Conservation (phyloP, 1,139 yeast genomes). For the Nakaseomyces kungkrabaensis region DNA sequence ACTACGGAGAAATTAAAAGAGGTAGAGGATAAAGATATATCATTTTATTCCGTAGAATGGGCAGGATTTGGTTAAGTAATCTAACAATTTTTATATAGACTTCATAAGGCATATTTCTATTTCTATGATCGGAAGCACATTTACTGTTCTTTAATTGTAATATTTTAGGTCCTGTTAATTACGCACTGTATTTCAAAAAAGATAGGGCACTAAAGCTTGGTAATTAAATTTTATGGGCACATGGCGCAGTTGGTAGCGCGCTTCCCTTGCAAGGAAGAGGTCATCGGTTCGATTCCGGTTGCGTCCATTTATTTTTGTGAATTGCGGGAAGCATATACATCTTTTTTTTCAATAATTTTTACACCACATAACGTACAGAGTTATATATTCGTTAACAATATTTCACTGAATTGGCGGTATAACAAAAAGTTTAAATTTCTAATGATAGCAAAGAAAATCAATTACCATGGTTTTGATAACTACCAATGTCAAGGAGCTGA, state of each 20-base stretch:
- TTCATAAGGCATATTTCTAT: not conserved
- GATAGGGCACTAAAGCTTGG: too few species aligned
- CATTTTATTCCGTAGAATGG: conserved; percentile 64
- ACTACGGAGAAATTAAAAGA: not conserved
- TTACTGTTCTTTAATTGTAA: too few species aligned
- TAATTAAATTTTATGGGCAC: conserved; percentile 16
- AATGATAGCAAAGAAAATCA: not conserved
- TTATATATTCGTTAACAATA: not conserved
- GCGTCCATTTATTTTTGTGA: conserved; percentile 19
- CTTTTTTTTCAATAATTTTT: not conserved
- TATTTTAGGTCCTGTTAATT: too few species aligned
- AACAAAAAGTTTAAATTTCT: not conserved
- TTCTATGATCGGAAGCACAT: not conserved
- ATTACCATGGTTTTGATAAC: not conserved
- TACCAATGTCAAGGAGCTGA: too few species aligned
- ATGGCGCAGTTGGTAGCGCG: conserved; percentile 32
- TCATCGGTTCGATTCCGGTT: conserved; percentile 31
- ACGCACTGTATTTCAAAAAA: too few species aligned
- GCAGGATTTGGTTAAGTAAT: conserved; percentile 58
- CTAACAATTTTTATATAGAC: not conserved
- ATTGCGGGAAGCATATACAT: not conserved
- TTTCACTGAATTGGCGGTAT: not conserved
- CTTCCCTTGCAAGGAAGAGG: conserved; percentile 30
- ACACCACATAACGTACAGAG: not conserved
- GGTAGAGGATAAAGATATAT: conserved; percentile 16